Percentiles rank a stretch among this genome's conserved stretches.
Conservation (phyloP, 345 rosid species). For the Alliaria petiolata region DNA sequence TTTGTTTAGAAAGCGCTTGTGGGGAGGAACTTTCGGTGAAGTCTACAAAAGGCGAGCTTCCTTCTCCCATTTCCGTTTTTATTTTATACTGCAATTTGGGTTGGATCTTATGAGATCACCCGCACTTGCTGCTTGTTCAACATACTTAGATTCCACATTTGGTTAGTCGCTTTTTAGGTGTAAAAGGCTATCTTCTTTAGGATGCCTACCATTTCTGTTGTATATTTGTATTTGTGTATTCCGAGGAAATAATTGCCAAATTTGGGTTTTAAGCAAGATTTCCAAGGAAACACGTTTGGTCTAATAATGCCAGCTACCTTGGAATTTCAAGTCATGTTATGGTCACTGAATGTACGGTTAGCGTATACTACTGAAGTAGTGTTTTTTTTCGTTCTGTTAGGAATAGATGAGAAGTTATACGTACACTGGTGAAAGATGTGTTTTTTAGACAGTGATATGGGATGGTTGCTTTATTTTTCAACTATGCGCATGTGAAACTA, state of each 20-base stretch:
- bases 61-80: not conserved
- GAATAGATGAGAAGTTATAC: too few relatives aligned
- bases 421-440: not conserved
- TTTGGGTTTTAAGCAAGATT: not conserved
- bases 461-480: conserved; percentile 11
- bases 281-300: not conserved
- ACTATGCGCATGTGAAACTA: conserved; percentile 4
- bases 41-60: conserved; percentile 73
- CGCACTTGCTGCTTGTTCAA: not conserved
- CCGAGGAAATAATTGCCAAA: not conserved
- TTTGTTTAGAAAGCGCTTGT: conserved; percentile 82
- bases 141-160: not conserved
- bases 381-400: too few relatives aligned
- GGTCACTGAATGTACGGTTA: too few relatives aligned
- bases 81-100: not conserved
- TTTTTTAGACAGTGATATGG: not conserved
- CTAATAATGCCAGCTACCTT: not conserved
- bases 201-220: not conserved
- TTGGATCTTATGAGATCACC: conserved; percentile 11
- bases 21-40: conserved; percentile 99
- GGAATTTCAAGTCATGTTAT: too few relatives aligned
- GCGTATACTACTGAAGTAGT: too few relatives aligned
- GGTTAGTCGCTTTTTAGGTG: not conserved
- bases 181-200: too few relatives aligned
- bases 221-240: not conserved